Conservation (phyloP, 1,284 basidiomycete genomes). For the Ceratorhiza oryzae-sativae region DNA sequence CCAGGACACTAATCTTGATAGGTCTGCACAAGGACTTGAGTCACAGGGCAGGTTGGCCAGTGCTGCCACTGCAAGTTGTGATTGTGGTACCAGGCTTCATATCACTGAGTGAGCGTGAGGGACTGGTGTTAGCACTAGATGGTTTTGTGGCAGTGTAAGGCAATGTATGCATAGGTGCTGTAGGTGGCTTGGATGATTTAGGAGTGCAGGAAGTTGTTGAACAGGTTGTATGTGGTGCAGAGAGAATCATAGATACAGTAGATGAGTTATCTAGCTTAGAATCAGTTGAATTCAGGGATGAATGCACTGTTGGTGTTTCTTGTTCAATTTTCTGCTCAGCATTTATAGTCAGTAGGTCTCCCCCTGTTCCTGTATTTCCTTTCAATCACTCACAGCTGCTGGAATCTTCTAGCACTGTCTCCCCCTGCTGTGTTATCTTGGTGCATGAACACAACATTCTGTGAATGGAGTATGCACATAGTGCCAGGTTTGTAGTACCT, state of each 20-base stretch:
- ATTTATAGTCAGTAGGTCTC: not conserved
- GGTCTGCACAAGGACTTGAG: not conserved
- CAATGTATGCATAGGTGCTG: not conserved
- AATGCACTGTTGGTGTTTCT: not conserved
- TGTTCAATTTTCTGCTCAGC: not conserved
- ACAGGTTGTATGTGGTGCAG: not conserved
- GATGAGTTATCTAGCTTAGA: not conserved
- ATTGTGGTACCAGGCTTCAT: not conserved
- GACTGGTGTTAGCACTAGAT: not conserved
- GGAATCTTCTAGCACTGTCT: not conserved
- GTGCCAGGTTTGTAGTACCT: not conserved
- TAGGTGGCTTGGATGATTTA: not conserved
- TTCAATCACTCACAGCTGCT: not conserved
- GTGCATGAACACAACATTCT: not conserved
- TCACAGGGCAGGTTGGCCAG: not conserved
- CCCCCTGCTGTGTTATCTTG: not conserved
- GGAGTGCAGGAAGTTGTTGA: not conserved
- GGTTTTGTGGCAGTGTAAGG: not conserved
- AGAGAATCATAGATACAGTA: not conserved
- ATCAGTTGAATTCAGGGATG: not conserved
- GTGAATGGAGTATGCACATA: not conserved
- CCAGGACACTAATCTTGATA: not conserved
- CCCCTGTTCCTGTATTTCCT: not conserved
- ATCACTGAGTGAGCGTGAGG: not conserved
- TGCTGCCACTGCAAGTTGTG: not conserved